These are phyloP conservation scores for Lentinula lateritia DNA, from an alignment of 768 basidiomycete genomes.

Conservation along the genomic window DNA sequence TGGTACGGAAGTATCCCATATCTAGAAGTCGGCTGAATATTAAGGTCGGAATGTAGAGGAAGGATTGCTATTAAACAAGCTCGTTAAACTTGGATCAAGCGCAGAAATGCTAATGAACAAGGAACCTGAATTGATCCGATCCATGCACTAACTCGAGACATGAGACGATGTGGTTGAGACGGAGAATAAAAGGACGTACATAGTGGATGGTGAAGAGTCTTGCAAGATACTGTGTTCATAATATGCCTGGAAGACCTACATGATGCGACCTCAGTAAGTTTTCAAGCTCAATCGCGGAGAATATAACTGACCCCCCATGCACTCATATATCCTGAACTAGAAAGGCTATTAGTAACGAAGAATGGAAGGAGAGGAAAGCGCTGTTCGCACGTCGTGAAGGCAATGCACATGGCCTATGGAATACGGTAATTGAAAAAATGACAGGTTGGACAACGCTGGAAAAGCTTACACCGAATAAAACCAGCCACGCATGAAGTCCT, in stretches of 20 bases:
- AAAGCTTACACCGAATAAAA: conserved; percentile 1
- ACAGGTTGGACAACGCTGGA: neutral
- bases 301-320: neutral
- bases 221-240: conserved; percentile 3
- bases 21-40: conserved; percentile 36
- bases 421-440: neutral
- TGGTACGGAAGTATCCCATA: conserved; percentile 40
- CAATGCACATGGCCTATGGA: conserved; percentile 3
- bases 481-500: neutral
- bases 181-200: neutral
- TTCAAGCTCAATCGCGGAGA: neutral
- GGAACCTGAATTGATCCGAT: conserved; percentile 4
- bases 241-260: conserved; percentile 5
- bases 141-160: neutral
- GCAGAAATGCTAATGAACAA: neutral
- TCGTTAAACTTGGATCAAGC: neutral
- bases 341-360: neutral
- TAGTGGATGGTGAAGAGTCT: conserved; percentile 1
- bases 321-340: conserved; percentile 4
- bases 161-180: neutral
- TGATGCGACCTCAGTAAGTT: neutral
- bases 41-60: conserved; percentile 1
- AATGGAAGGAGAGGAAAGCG: neutral
- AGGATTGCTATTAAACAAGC: neutral
- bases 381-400: conserved; percentile 2